Evolutionary conservation across 2,329 filamentous ascomycete genomes (phyloP).

Genomic region (Eurotiales sp.): DNA sequence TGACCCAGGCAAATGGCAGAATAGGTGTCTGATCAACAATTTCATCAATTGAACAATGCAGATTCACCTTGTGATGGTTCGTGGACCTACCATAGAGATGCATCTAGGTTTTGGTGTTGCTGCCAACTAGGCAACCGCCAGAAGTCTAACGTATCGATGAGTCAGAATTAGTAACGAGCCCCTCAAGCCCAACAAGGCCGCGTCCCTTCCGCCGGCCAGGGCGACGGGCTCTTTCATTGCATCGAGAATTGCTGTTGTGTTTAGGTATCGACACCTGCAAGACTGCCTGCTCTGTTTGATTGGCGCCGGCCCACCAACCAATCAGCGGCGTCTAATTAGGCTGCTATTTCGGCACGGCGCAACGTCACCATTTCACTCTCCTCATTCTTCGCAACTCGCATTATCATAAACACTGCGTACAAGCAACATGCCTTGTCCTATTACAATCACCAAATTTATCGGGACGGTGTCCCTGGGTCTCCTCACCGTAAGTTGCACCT

Average conservation of each 20-base stretch:
- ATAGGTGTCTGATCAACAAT: no score
- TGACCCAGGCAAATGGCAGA: no score
- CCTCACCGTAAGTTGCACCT: constrained; percentile 65
- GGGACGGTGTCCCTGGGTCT: constrained; percentile 86
- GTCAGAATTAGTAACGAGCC: constrained; percentile 1
- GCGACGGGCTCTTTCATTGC: no score
- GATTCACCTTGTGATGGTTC: no score
- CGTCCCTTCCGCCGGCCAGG: no score
- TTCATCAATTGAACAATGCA: no score
- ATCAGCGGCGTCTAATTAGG: constrained; percentile 5
- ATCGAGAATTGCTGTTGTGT: no score
- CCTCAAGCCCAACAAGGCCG: neutral
- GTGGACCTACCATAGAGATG: no score
- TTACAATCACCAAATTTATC: constrained; percentile 85
- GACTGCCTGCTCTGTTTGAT: neutral
- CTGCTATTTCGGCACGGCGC: constrained; percentile 5
- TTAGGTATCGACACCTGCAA: no score
- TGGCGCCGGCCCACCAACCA: neutral
- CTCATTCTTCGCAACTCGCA: neutral
- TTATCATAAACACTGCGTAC: neutral
- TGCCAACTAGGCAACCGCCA: neutral
- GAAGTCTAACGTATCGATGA: neutral
- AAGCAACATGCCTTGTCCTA: constrained; percentile 61
- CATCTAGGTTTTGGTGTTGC: no score
- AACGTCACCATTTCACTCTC: constrained; percentile 10